phyloP scores from a whole-genome alignment of 805 yeast genomes.

The Saturnispora sekii region DNA sequence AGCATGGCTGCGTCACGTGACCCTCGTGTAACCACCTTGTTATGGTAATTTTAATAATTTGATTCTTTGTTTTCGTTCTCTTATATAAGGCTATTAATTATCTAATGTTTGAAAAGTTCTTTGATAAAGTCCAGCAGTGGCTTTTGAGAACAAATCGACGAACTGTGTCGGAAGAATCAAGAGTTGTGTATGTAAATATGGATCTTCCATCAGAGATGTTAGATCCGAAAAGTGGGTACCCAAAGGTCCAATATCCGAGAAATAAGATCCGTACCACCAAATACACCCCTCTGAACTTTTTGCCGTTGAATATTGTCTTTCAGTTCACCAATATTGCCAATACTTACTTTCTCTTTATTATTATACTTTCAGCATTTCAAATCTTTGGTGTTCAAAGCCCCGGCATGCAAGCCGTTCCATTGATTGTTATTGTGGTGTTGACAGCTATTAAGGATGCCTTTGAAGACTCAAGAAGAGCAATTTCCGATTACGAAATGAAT shows the following conservation, averaged over 20 bases:
- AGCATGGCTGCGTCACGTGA: no score
- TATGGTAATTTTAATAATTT: background rate
- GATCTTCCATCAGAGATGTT: slow-evolving; percentile 50
- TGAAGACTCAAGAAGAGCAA: slow-evolving; percentile 62
- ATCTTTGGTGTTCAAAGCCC: slow-evolving; percentile 69
- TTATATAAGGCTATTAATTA: background rate
- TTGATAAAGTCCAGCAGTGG: slow-evolving; percentile 4
- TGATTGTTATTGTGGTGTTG: slow-evolving; percentile 65
- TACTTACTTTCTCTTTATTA: slow-evolving; percentile 44
- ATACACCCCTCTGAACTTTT: slow-evolving; percentile 47
- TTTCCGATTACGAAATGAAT: slow-evolving; percentile 59
- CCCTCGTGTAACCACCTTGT: no score
- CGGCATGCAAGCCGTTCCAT: slow-evolving; percentile 69
- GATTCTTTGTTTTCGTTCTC: background rate
- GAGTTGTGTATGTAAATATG: slow-evolving; percentile 49
- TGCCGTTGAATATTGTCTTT: slow-evolving; percentile 44
- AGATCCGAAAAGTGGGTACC: slow-evolving; percentile 45
- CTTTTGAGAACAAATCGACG: background rate
- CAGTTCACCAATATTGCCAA: slow-evolving; percentile 56
- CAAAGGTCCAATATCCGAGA: slow-evolving; percentile 33
- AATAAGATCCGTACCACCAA: slow-evolving; percentile 56
- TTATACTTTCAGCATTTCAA: slow-evolving; percentile 50
- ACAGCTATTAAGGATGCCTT: slow-evolving; percentile 72
- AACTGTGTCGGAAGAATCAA: slow-evolving; percentile 7
- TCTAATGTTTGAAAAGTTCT: slow-evolving; percentile 6